These are phyloP conservation scores for Leccinum fallax DNA, from an alignment of 1,284 basidiomycete genomes.

Conservation along the genomic window DNA sequence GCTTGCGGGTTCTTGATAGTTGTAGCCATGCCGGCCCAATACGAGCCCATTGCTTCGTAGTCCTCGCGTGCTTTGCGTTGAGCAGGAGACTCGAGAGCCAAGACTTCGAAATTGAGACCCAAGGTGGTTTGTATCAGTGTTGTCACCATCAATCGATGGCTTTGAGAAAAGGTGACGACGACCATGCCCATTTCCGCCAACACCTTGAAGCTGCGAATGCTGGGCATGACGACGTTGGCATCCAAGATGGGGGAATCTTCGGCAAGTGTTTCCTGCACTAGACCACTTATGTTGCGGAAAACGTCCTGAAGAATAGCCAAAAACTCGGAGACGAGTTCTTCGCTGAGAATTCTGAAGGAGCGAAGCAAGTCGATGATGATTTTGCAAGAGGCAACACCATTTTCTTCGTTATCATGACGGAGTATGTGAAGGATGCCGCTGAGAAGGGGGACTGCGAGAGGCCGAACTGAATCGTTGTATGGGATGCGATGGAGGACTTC, in stretches of 20 bases:
- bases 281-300: conserved; percentile 74
- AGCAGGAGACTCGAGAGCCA: conserved; percentile 84
- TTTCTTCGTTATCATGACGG: conserved; percentile 95
- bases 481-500: conserved; percentile 91
- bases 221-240: conserved; percentile 56
- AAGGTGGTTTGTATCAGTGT: conserved; percentile 77
- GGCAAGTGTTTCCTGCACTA: conserved; percentile 79
- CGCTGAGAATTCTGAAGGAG: conserved; percentile 70
- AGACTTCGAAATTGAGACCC: conserved; percentile 72
- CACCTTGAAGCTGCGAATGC: conserved; percentile 91
- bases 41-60: conserved; percentile 70
- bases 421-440: conserved; percentile 81
- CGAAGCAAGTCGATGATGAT: conserved; percentile 85
- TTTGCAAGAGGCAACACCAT: conserved; percentile 90
- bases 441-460: conserved; percentile 73
- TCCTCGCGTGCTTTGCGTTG: conserved; percentile 85
- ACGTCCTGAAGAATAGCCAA: conserved; percentile 77
- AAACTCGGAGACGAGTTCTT: conserved; percentile 82
- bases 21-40: conserved; percentile 87
- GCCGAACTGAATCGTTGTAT: conserved; percentile 76
- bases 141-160: conserved; percentile 68
- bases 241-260: conserved; percentile 61
- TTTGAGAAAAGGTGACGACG: conserved; percentile 90
- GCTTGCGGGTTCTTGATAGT: conserved; percentile 74
- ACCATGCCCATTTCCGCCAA: conserved; percentile 94